Evolutionary conservation across 257 asterid species (phyloP).

Genomic region (Ligustrum vulgare): DNA sequence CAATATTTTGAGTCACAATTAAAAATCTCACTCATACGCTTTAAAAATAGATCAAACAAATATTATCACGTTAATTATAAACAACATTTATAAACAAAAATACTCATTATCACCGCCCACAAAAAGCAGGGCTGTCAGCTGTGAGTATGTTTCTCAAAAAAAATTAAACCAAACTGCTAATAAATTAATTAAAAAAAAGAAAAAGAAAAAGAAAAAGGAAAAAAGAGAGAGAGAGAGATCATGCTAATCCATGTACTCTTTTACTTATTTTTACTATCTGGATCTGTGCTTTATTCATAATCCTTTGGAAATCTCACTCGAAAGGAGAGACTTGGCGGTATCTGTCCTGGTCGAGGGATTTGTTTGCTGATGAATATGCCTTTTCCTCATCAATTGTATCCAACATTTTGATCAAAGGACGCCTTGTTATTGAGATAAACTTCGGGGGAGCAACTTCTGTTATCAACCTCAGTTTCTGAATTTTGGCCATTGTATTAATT

Average conservation of each 20-base stretch:
- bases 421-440: conserved; percentile 37
- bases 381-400: conserved; percentile 65
- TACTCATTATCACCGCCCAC: conserved; percentile 28
- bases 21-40: too few relatives aligned
- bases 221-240: neutral
- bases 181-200: too few relatives aligned
- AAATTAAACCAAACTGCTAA: too few relatives aligned
- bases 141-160: neutral
- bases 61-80: too few relatives aligned
- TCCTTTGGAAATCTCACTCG: neutral
- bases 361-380: conserved; percentile 31
- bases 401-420: conserved; percentile 39
- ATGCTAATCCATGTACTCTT: neutral
- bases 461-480: conserved; percentile 37
- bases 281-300: neutral
- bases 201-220: too few relatives aligned
- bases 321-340: conserved; percentile 22
- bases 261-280: neutral
- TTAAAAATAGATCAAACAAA: too few relatives aligned
- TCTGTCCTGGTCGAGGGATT: conserved; percentile 21
- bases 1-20: too few relatives aligned
- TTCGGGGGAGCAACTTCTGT: conserved; percentile 66
- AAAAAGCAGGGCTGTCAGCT: conserved; percentile 33
- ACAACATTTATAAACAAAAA: too few relatives aligned
- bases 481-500: conserved; percentile 39